phyloP scores from a whole-genome alignment of 1,139 yeast species.

The Diutina neorugosa region DNA sequence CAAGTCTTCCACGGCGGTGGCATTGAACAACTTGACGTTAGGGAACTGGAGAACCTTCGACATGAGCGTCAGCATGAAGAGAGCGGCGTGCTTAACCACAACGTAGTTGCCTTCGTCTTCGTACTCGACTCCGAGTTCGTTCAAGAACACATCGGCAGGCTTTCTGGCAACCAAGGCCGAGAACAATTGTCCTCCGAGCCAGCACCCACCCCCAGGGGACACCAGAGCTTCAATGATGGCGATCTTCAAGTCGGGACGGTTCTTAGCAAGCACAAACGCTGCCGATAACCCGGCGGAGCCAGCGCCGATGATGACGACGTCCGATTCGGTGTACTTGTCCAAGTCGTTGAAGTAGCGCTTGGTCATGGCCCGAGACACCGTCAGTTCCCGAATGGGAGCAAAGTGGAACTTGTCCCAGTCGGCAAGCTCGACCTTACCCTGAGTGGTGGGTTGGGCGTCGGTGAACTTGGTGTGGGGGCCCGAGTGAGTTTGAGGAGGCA shows the following conservation, averaged over 20 bases:
- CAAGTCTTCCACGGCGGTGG: conserved; percentile 73
- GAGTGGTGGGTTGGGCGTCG: neutral
- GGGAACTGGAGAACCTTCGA: conserved; percentile 63
- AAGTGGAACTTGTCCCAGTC: conserved; percentile 63
- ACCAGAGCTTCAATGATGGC: conserved; percentile 68
- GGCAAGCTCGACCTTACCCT: conserved; percentile 15
- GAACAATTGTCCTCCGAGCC: conserved; percentile 73
- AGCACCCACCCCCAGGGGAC: conserved; percentile 73
- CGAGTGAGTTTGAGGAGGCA: neutral
- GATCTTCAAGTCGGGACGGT: conserved; percentile 66
- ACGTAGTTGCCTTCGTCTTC: conserved; percentile 77
- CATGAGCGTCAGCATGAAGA: conserved; percentile 60
- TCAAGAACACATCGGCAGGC: conserved; percentile 60
- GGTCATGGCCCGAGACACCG: conserved; percentile 80
- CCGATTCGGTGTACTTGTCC: conserved; percentile 66
- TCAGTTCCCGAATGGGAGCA: conserved; percentile 66
- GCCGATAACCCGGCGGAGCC: conserved; percentile 73
- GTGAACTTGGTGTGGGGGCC: neutral
- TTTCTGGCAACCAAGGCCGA: conserved; percentile 73
- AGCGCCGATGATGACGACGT: conserved; percentile 66
- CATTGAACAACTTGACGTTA: conserved; percentile 67
- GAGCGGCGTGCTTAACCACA: conserved; percentile 72
- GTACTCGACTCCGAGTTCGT: conserved; percentile 51
- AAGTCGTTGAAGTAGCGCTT: conserved; percentile 61
- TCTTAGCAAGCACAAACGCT: conserved; percentile 59